Evolutionary conservation across 1,284 basidiomycete genomes (phyloP), one percentile per base, ranked within the genome.

Genomic region (Leccinum ponderosum): DNA sequence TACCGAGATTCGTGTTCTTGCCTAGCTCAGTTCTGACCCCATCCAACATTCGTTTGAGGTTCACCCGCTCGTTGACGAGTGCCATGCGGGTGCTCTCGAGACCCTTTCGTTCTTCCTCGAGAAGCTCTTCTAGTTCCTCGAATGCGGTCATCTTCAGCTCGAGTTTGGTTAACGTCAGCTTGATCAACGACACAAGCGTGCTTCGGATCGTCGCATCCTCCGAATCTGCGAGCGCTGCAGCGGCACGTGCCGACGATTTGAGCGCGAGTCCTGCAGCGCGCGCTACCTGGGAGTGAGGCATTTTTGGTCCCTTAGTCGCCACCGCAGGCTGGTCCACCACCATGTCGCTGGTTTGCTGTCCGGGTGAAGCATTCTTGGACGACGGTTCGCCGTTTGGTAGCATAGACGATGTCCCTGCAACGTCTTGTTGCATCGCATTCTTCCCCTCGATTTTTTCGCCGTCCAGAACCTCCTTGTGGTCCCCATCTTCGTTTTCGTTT

Each of bases 81-180:
- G 84, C 82, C 76, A 88, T 76, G 51, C 89, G 80, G 33, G 89
- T 85, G 62, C 84, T 86, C 77, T 94, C 93, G 47, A 95, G 74
- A 37, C 83, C 78, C 63, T 86, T 83, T 50, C 91, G 81, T 76
- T 98, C 95, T 61, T 93, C 89, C 73, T 97, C 95, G 50, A 98
- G 80, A 20, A 94, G 80, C 56, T 91, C 89, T 74, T 98, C 95
- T 57, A 98, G 81, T 72, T 93, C 88, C 73, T 97, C 95, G 71
- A 97, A 97, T 74, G 95, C 91, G 3, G 84, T 77, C 83, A 95
- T 91, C 82, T 98, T 97, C 64, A 96, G 80, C 73, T 98, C 95
- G 55, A 99, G 87, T 76, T 98, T 98, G 17, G 88, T 89, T 53
- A 98, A 82, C 60, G 97, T 97, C 31, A 97, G 85, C 70, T 95